A percentile compares a stretch with the other conserved stretches of the same genome.
Conservation (phyloP, 768 basidiomycete genomes). For the Leccinum disarticulatum region DNA sequence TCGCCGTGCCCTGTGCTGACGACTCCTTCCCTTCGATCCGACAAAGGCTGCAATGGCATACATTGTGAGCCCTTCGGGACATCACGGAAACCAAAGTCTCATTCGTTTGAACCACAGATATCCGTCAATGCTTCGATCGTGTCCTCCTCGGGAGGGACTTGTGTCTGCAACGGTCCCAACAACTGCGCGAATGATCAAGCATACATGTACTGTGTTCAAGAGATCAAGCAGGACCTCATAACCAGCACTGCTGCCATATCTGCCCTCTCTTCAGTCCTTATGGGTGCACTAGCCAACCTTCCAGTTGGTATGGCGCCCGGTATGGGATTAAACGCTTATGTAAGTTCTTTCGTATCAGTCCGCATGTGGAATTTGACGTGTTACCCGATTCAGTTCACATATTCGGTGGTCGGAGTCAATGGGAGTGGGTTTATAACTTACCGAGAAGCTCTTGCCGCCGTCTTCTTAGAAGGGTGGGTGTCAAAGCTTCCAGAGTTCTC, state of each 20-base stretch:
- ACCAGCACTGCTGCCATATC: slow-evolving; percentile 79
- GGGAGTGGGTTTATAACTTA: slow-evolving; percentile 70
- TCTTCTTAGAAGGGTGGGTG: slow-evolving; percentile 82
- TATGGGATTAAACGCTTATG: slow-evolving; percentile 80
- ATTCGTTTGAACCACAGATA: slow-evolving; percentile 44
- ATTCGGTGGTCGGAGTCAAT: slow-evolving; percentile 85
- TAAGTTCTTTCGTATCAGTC: slow-evolving; percentile 34
- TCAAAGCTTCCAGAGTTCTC: not conserved
- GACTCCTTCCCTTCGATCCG: not conserved
- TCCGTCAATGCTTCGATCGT: slow-evolving; percentile 85
- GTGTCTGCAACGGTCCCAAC: slow-evolving; percentile 62
- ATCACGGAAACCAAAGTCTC: not conserved
- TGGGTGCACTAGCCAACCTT: slow-evolving; percentile 85
- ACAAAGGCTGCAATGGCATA: slow-evolving; percentile 78
- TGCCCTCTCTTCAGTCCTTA: slow-evolving; percentile 72
- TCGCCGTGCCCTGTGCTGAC: slow-evolving; percentile 8
- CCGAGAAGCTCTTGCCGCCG: slow-evolving; percentile 77
- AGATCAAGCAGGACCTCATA: slow-evolving; percentile 74
- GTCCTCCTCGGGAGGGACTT: slow-evolving; percentile 75
- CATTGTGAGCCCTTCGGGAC: slow-evolving; percentile 49
- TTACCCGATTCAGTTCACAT: slow-evolving; percentile 62
- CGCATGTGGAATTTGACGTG: slow-evolving; percentile 4
- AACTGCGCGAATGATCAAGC: slow-evolving; percentile 51
- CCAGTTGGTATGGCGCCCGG: slow-evolving; percentile 89
- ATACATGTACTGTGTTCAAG: slow-evolving; percentile 59